phyloP scores from a whole-genome alignment of 306 rosid species.

The Cotoneaster glaucophyllus region DNA sequence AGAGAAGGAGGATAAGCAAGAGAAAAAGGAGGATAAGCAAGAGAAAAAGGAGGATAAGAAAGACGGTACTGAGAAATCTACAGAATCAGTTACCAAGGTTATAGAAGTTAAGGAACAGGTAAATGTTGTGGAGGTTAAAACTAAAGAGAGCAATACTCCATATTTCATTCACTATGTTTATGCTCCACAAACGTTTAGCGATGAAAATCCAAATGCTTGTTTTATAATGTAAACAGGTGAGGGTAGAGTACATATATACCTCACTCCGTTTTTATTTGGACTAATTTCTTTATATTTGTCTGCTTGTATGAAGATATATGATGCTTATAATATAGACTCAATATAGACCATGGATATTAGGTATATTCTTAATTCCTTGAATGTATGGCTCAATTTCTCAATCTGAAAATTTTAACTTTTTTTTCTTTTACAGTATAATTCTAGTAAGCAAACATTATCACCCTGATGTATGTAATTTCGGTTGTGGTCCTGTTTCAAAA shows the following conservation, averaged over 20 bases:
- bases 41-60: neutral
- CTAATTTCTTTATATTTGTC: neutral
- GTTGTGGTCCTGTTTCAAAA: too few relatives aligned
- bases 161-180: conserved; percentile 69
- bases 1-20: neutral
- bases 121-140: conserved; percentile 39
- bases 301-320: neutral
- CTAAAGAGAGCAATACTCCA: conserved; percentile 42
- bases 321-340: too few relatives aligned
- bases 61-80: neutral
- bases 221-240: conserved; percentile 20
- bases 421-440: too few relatives aligned
- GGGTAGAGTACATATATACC: neutral
- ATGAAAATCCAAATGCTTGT: conserved; percentile 90
- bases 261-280: neutral
- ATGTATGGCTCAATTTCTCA: too few relatives aligned
- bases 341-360: too few relatives aligned
- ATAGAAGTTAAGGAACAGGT: conserved; percentile 13
- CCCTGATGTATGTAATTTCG: too few relatives aligned
- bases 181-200: conserved; percentile 72
- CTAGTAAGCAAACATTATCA: too few relatives aligned
- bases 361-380: too few relatives aligned
- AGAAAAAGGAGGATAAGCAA: neutral
- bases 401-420: too few relatives aligned
- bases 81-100: conserved; percentile 18